Base-by-base conservation (phyloP, 75 land plant genomes). In the Pinus taeda region DNA sequence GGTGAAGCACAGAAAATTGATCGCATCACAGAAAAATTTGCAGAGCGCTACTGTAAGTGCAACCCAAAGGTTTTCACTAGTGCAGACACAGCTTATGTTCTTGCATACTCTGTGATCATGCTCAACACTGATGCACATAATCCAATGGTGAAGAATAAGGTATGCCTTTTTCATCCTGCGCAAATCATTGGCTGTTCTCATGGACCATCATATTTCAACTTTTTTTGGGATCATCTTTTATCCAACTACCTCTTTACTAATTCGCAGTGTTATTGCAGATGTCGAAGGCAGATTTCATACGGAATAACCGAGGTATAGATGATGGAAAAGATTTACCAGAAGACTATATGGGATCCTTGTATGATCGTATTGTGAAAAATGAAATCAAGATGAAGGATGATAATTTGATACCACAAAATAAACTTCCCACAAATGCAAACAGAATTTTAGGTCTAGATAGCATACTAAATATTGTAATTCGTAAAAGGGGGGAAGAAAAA, bases 1-100 rank as follows among this genome's bases (percentile, higher is more conserved):
- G 99, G 99, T 64, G 99, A 97, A 82, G 99, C 99, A 59, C 99
- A 97, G 79, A 97, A 97, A 83, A 97, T 97, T 75, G 99, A 97
- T 83, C 85, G 98, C 39, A 97, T 97, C 15, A 97, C 95, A 94
- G 99, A 97, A 73, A 97, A 97, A 74, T 97, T 97, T 90, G 94
- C 99, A 65, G 98, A 95, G 74, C 85, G 99, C 59, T 97, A 88
- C 60, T 95, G 98, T 77, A 97, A 97, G 79, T 97, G 99, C 78
- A 97, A 97, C 82, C 96, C 96, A 53, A 91, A 91, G 83, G 93
- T 85, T 37, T 97, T 97, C 63, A 85, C 84, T 42, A 97, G 99
- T 90, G 98, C 99, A 74, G 99, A 97, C 74, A 97, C 99, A 56
- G 99, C 99, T 29, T 97, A 97, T 86, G 99, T 97, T 37, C 93